Conservation (phyloP, 495 filamentous ascomycete species). For the Hypoxylon rickii region DNA sequence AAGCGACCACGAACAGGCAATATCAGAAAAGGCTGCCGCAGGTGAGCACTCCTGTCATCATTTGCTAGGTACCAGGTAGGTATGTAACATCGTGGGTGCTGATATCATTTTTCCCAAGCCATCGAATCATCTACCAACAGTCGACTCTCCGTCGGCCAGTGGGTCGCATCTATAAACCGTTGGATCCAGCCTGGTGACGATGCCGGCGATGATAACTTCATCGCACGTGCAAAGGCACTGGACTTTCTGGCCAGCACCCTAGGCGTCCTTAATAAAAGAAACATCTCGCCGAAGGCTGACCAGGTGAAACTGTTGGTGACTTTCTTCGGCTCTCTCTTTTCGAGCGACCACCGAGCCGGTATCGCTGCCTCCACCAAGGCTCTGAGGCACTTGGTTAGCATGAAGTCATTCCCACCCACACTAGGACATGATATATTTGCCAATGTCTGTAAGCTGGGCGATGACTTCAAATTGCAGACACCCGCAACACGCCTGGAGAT, state of each 20-base stretch:
- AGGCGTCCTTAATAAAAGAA: slow-evolving; percentile 41
- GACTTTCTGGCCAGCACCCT: slow-evolving; percentile 53
- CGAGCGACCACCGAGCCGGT: slow-evolving; percentile 55
- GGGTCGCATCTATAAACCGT: slow-evolving; percentile 53
- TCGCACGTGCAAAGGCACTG: slow-evolving; percentile 49
- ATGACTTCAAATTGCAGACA: slow-evolving; percentile 53
- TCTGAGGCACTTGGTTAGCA: slow-evolving; percentile 46
- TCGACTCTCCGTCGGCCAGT: slow-evolving; percentile 49
- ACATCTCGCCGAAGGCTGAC: slow-evolving; percentile 42
- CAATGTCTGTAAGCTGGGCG: slow-evolving; percentile 49
- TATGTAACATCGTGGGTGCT: too few species aligned
- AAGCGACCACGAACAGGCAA: slow-evolving; percentile 35
- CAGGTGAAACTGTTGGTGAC: slow-evolving; percentile 49
- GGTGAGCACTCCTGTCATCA: slow-evolving; percentile 35
- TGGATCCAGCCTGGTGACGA: slow-evolving; percentile 50
- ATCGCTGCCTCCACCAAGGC: slow-evolving; percentile 54
- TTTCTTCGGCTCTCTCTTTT: slow-evolving; percentile 57
- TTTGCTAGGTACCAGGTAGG: too few species aligned
- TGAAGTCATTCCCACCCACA: slow-evolving; percentile 51
- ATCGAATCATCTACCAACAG: slow-evolving; percentile 49
- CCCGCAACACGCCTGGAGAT: slow-evolving; percentile 51
- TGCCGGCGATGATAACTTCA: slow-evolving; percentile 45
- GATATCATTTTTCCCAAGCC: slow-evolving; percentile 29
- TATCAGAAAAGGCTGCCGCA: slow-evolving; percentile 47
- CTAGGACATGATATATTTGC: slow-evolving; percentile 48